Evolutionary conservation across 257 asterid species (phyloP), one percentile per base, ranked within the genome.

Genomic region (Nemophila menziesii): DNA sequence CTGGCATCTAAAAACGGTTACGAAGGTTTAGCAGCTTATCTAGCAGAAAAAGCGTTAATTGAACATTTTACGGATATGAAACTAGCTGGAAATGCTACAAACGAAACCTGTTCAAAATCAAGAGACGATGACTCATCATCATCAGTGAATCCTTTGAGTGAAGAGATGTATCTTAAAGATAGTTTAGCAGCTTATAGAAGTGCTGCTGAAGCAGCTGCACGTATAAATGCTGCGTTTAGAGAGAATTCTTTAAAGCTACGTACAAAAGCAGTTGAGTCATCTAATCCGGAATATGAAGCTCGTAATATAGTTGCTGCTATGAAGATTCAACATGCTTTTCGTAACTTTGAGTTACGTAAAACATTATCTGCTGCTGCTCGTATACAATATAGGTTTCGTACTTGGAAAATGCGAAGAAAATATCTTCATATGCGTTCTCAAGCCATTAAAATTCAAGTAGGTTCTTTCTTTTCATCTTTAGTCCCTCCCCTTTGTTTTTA

Each of bases 151-250:
- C 59, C 58, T 70, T 63, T 53, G 1, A 84, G 71, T 48, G 94
- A 78, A 21, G 86, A 82, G 55, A 15, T 56, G 57, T 52, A 60
- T 54, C 65, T 82, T 55, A 82, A 73, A 55, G 94, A 82, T 54
- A 61, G 86, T 33, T 74, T 82, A 42, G 60, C 92, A 24, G 94
- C 94, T 60, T 78, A 75, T 60, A 56, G 92, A 21, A 78, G 83
- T 11, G 94, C 94, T 47, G 92, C 94, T 21, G 92, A 79, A 70
- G 94, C 92, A n/a, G 94, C 94, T 22, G 72, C 94, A 21, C 92
- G 83, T 39, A 82, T 82, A 52, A 86, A 78, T 40, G 51, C 92
- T 49, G 94, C 94, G 43, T 82, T 75, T 68, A 79, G 86, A 57
- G 94, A 78, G 53, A 86, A 49, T 22, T 60, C 92, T 5, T 51